Evolutionary conservation across 2,329 filamentous ascomycete species (phyloP).

Genomic region (Trichophyton equinum): DNA sequence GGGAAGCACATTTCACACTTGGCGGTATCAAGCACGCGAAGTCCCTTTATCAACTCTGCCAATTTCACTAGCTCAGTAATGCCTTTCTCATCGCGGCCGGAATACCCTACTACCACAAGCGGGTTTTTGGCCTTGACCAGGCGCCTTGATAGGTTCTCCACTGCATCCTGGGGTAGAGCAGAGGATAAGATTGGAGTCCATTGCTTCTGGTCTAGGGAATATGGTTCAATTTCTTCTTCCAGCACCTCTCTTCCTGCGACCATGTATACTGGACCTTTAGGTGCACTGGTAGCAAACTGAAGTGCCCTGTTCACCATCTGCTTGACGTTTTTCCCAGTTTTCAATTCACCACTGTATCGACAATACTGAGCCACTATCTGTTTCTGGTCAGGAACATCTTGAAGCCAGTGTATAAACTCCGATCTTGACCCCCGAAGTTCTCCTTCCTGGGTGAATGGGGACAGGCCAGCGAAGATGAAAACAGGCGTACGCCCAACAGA

Average conservation of each 20-base stretch:
- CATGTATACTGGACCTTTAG: constrained; percentile 68
- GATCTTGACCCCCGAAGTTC: constrained; percentile 66
- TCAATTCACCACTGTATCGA: constrained; percentile 69
- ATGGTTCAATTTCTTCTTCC: constrained; percentile 70
- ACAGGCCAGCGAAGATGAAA: constrained; percentile 65
- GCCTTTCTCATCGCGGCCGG: constrained; percentile 34
- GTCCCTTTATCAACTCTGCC: constrained; percentile 36
- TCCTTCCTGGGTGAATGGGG: constrained; percentile 63
- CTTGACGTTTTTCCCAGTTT: constrained; percentile 73
- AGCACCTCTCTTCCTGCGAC: constrained; percentile 68
- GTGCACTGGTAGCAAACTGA: constrained; percentile 66
- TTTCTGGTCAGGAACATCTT: constrained; percentile 71
- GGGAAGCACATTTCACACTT: constrained; percentile 42
- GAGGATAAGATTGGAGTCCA: constrained; percentile 62
- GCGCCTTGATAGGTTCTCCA: constrained; percentile 32
- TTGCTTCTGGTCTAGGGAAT: constrained; percentile 52
- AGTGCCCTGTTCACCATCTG: constrained; percentile 78
- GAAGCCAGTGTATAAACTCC: constrained; percentile 79
- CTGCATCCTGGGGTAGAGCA: constrained; percentile 41
- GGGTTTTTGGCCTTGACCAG: constrained; percentile 38
- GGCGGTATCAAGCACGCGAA: constrained; percentile 42
- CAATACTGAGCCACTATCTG: constrained; percentile 76
- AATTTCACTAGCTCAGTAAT: constrained; percentile 36
- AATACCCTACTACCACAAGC: constrained; percentile 40
- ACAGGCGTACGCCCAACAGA: constrained; percentile 62